Base-by-base conservation (phyloP, 495 filamentous ascomycete genomes). In the Penicillium lagena region DNA sequence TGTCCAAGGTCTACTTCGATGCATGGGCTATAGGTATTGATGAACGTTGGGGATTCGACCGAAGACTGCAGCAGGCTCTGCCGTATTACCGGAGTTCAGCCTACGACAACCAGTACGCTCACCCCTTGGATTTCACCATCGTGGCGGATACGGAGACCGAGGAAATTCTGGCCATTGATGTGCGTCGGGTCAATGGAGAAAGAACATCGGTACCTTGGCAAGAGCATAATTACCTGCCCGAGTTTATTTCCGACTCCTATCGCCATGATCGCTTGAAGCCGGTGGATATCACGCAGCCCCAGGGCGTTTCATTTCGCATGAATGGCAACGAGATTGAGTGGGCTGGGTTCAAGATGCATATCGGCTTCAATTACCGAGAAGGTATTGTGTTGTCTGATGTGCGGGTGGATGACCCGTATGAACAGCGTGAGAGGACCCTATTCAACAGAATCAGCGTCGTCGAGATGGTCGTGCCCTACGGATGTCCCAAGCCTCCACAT, bases 141-240 rank as follows among this genome's bases (percentile, higher is more conserved):
- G 58, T 66, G 1, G 60, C 53, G 28, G 62, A 68, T 54, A 95
- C 89, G 50, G 89, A 94, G 77, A 90, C 85, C 47, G 89, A 95
- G 67, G 89, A 95, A 71, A 85, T 95, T 44, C 84, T 95, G 57
- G 87, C 87, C 57, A 89, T 94, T 74, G 87, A 93, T 71, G 83
- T 89, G 47, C 86, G 89, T 63, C 81, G 86, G 56, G 93, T 95
- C 64, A 84, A 85, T 9, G 71, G 67, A 1, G 81, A 86, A 54
- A 72, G 75, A 39, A 82, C 72, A 1, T 64, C 80, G 29, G 73
- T 75, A 29, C 70, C 70, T 7, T 63, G 77, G 8, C 45, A 66
- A 34, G 75, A 78, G 36, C 83, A 76, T 62, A 70, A 78, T 51
- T 67, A 77, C 28, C 64, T 71, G 4, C 70, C 76, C 13, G 49